phyloP scores from a whole-genome alignment of 768 basidiomycete genomes.

The Ramaria sp. region DNA sequence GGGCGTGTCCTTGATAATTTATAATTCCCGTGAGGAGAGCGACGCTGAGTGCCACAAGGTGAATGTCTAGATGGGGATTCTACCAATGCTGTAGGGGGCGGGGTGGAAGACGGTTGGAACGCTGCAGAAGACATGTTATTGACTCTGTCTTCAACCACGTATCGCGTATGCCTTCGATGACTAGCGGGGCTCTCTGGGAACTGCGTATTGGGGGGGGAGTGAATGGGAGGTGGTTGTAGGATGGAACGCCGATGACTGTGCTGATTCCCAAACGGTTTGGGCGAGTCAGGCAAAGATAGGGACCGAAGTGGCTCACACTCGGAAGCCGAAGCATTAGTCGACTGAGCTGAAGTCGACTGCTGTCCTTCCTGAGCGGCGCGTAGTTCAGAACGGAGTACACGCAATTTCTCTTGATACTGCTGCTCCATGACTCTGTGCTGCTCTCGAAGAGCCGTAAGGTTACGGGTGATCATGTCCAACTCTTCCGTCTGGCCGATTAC shows the following conservation, averaged over 20 bases:
- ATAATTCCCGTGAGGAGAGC: background rate
- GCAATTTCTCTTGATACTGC: slow-evolving; percentile 3
- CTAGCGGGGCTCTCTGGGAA: background rate
- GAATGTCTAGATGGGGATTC: background rate
- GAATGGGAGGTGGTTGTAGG: background rate
- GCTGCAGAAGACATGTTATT: background rate
- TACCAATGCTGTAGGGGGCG: background rate
- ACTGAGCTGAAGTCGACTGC: background rate
- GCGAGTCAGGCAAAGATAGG: background rate
- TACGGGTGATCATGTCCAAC: slow-evolving; percentile 2
- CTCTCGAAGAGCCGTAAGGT: background rate
- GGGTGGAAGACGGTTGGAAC: background rate
- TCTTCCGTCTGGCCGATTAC: slow-evolving; percentile 5
- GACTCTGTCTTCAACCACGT: too few relatives aligned
- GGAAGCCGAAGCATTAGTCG: background rate
- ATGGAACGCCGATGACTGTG: background rate
- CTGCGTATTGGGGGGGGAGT: background rate
- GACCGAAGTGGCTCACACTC: slow-evolving; percentile 2
- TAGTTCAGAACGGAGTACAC: slow-evolving; percentile 8
- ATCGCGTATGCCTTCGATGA: background rate
- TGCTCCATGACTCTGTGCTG: slow-evolving; percentile 5
- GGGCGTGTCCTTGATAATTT: background rate
- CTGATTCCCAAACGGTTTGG: background rate
- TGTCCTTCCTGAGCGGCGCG: background rate
- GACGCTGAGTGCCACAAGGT: background rate